phyloP scores from a whole-genome alignment of 768 basidiomycete genomes.

The Phylloporus arenicola region DNA sequence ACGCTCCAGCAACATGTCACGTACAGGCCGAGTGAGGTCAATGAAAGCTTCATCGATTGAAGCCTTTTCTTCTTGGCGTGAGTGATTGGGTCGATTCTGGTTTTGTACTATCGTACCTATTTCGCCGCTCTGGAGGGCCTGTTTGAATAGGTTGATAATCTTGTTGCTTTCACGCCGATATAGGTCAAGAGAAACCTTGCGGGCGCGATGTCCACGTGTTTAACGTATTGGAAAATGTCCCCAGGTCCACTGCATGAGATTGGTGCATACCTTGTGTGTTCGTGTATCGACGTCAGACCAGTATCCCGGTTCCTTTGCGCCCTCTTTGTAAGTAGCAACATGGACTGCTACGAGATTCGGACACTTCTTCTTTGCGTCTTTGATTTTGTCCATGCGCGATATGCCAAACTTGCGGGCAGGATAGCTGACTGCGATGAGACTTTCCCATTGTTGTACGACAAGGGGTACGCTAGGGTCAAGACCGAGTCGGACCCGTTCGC shows the following conservation, averaged over 20 bases:
- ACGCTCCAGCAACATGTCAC: conserved; percentile 68
- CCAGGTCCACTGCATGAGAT: not conserved
- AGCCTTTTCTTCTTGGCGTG: conserved; percentile 68
- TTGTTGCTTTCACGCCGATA: conserved; percentile 89
- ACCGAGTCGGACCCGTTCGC: conserved; percentile 78
- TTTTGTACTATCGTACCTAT: conserved; percentile 49
- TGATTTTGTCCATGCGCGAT: conserved; percentile 79
- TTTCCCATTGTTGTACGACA: conserved; percentile 85
- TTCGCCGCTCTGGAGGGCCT: conserved; percentile 71
- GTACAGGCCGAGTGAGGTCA: conserved; percentile 81
- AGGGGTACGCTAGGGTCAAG: conserved; percentile 60
- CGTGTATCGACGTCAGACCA: conserved; percentile 84
- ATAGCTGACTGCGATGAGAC: conserved; percentile 92
- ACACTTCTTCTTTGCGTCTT: conserved; percentile 81
- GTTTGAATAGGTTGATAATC: conserved; percentile 78
- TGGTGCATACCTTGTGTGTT: conserved; percentile 76
- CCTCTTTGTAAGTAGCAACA: conserved; percentile 91
- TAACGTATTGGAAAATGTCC: not conserved
- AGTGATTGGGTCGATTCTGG: not conserved
- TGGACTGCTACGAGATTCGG: conserved; percentile 83
- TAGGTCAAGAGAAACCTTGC: conserved; percentile 84
- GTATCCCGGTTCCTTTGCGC: conserved; percentile 82
- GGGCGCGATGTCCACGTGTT: not conserved
- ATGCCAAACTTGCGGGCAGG: conserved; percentile 91
- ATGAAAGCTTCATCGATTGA: conserved; percentile 97